Evolutionary conservation across 1,284 basidiomycete genomes (phyloP), one percentile per base, ranked within the genome.

Genomic region (Malassezia brasiliensis): DNA sequence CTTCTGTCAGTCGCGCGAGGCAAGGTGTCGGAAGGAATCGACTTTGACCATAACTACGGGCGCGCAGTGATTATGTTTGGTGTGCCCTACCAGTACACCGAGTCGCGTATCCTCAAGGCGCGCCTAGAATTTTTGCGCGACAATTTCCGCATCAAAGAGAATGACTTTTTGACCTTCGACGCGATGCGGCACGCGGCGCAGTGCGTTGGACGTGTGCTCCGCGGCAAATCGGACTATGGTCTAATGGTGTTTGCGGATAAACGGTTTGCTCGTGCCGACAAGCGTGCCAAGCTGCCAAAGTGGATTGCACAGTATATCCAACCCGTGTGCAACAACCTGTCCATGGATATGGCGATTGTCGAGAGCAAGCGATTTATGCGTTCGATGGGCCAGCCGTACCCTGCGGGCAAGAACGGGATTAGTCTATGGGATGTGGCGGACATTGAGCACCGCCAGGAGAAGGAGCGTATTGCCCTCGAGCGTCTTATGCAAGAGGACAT

Each of bases 51-150:
- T 65, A 75, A 76, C 54, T 99, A 99, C 74, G 94, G 94, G 7
- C 83, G 94, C 52, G 94, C 94, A 63, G 94, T 99, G 70, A 90
- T 99, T 76, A 98, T 99, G 94, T 98, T 99, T 78, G 94, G 90
- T 20, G 88, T 96, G 30, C 91, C 91, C 4, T 96, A 96, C 69
- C 93, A 99, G 76, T 99, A 99, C 71, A 99, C 94, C 30, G 94
- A 99, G 76, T 93, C 88, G 67, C 84, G 94, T 52, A 99, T 99
- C 53, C 79, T 99, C 61, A 96, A 96, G 76, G 94, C 94, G 34
- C 85, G 94, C 12, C 79, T 99, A 45, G 94, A 99, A 77, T 99
- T 96, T 76, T 80, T 99, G 60, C 83, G 94, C n/a, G 94, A 98
- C 77, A 89, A 90, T 55, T 96, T 96, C 77, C 84, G 93, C 56